A percentile compares a stretch with the other conserved stretches of the same genome.
phyloP scores from a whole-genome alignment of 192 early-diverging fungal genomes.

The Umbelopsis sp. region DNA sequence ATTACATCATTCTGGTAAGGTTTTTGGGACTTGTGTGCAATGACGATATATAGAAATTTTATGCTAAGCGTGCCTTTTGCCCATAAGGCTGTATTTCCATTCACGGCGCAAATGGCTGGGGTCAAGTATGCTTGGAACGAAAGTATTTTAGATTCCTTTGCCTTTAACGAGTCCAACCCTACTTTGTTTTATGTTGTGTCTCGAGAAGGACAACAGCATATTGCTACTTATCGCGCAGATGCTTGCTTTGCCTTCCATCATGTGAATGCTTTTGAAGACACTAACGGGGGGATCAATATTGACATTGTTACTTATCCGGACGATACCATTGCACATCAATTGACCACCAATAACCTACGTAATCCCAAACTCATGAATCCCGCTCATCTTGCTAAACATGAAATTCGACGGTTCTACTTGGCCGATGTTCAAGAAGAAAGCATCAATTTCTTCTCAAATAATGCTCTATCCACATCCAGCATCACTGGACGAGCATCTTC shows the following conservation, averaged over 20 bases:
- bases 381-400: slow-evolving; percentile 49
- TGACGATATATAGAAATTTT: background rate
- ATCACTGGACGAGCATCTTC: slow-evolving; percentile 23
- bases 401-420: slow-evolving; percentile 66
- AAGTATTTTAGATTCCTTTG: slow-evolving; percentile 70
- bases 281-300: slow-evolving; percentile 50
- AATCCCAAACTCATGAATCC: slow-evolving; percentile 41
- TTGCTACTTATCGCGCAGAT: slow-evolving; percentile 69
- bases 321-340: slow-evolving; percentile 59
- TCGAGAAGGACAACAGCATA: slow-evolving; percentile 63
- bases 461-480: slow-evolving; percentile 29
- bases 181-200: slow-evolving; percentile 77
- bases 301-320: slow-evolving; percentile 69
- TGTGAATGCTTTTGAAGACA: slow-evolving; percentile 73
- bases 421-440: slow-evolving; percentile 60
- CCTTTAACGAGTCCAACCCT: slow-evolving; percentile 60
- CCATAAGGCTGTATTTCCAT: slow-evolving; percentile 56
- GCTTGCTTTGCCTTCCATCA: slow-evolving; percentile 70
- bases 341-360: slow-evolving; percentile 59
- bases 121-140: slow-evolving; percentile 71
- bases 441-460: slow-evolving; percentile 45
- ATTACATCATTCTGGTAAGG: slow-evolving; percentile 72
- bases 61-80: background rate
- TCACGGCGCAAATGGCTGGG: slow-evolving; percentile 62
- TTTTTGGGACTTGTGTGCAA: no score